Evolutionary conservation across 805 yeast species (phyloP).

Genomic region (Spathaspora sp.): DNA sequence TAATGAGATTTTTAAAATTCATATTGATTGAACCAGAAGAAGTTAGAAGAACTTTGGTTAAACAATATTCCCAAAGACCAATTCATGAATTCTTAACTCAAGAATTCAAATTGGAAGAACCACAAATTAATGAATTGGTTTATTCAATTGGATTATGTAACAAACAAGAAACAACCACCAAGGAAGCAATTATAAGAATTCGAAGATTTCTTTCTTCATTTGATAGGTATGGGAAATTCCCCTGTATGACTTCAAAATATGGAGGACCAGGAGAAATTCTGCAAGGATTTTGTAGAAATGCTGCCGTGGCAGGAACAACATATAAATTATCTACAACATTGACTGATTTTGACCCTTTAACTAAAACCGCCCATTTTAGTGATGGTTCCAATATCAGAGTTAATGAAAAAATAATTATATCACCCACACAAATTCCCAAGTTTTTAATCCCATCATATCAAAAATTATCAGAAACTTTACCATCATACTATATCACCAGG

Average conservation of each 20-base stretch:
- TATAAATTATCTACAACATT: constrained; percentile 76
- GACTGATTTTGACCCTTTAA: constrained; percentile 58
- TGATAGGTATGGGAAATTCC: constrained; percentile 92
- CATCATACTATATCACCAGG: constrained; percentile 58
- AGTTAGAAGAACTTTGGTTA: constrained; percentile 45
- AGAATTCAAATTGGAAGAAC: constrained; percentile 64
- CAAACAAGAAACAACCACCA: constrained; percentile 56
- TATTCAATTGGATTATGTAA: constrained; percentile 82
- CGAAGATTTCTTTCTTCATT: constrained; percentile 79
- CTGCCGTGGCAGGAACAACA: constrained; percentile 96
- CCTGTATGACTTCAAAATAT: constrained; percentile 85
- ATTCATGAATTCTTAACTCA: constrained; percentile 57
- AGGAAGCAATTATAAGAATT: constrained; percentile 75
- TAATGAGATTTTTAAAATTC: constrained; percentile 91
- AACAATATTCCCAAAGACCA: constrained; percentile 51
- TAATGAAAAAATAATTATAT: constrained; percentile 72
- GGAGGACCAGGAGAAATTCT: constrained; percentile 96
- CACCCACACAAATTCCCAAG: constrained; percentile 61
- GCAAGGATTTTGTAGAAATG: constrained; percentile 95
- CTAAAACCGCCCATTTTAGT: constrained; percentile 64
- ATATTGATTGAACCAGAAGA: constrained; percentile 48
- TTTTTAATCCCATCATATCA: constrained; percentile 38
- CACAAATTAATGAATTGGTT: constrained; percentile 80
- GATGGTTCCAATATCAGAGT: constrained; percentile 77
- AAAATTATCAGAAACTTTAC: constrained; percentile 41